A percentile compares a stretch with the other conserved stretches of the same genome.
Evolutionary conservation across 2,329 filamentous ascomycete species (phyloP).

Genomic region (Penicillium olsonii): DNA sequence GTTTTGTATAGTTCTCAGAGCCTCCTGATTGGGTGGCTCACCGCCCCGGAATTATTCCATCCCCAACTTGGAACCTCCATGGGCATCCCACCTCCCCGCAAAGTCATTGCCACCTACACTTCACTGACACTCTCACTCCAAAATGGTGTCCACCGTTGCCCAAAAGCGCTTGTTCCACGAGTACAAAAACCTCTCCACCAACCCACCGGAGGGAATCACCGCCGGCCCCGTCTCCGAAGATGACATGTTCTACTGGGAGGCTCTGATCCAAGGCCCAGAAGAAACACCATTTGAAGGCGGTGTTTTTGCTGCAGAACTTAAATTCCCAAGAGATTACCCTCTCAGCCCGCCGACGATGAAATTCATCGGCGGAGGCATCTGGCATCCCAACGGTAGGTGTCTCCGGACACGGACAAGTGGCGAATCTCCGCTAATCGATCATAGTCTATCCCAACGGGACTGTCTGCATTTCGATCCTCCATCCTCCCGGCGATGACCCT

Average conservation of each 20-base stretch:
- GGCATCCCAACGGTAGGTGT: conserved; percentile 87
- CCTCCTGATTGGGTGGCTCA: conserved; percentile 1
- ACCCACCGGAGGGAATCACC: conserved; percentile 96
- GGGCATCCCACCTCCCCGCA: not conserved
- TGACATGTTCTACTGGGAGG: conserved; percentile 95
- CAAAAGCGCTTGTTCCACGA: conserved; percentile 87
- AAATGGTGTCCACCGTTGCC: conserved; percentile 55
- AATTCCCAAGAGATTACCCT: conserved; percentile 96
- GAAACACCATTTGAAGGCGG: conserved; percentile 96
- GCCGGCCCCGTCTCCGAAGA: conserved; percentile 92
- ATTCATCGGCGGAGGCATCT: conserved; percentile 82
- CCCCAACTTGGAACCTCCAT: not conserved
- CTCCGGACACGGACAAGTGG: not conserved
- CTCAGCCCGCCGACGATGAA: conserved; percentile 94
- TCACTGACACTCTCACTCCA: not conserved
- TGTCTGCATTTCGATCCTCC: conserved; percentile 97
- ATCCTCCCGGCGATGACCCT: conserved; percentile 93
- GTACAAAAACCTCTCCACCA: conserved; percentile 90
- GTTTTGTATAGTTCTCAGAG: not conserved
- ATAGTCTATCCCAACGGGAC: conserved; percentile 86
- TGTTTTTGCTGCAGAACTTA: conserved; percentile 90
- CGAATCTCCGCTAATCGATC: not conserved
- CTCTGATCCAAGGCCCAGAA: conserved; percentile 90
- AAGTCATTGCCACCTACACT: not conserved
- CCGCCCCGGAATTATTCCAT: conserved; percentile 14